Evolutionary conservation across 2,329 filamentous ascomycete genomes (phyloP).

Genomic region (Aspergillus hortae): DNA sequence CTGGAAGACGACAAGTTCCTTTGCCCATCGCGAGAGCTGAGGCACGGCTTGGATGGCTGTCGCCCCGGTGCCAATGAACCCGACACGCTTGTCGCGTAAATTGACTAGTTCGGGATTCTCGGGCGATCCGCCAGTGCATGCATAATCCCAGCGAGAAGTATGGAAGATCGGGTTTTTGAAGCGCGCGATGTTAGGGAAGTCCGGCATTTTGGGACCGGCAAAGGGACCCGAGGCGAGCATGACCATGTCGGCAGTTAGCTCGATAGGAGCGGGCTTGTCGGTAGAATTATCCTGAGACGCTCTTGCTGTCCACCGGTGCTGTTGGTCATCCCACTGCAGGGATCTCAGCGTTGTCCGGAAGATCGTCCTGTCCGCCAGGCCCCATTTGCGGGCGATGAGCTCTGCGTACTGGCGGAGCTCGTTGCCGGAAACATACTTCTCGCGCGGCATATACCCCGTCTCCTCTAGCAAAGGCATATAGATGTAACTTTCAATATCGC

Average conservation of each 20-base stretch:
- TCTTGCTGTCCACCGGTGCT: constrained; percentile 37
- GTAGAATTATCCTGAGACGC: neutral
- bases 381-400: constrained; percentile 33
- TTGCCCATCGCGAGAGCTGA: constrained; percentile 31
- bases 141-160: constrained; percentile 24
- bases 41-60: constrained; percentile 43
- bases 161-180: constrained; percentile 23
- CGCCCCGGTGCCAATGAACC: constrained; percentile 45
- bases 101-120: neutral
- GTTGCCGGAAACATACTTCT: constrained; percentile 7
- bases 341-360: constrained; percentile 41
- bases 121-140: constrained; percentile 5
- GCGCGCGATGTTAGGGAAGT: constrained; percentile 17
- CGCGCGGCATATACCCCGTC: constrained; percentile 11
- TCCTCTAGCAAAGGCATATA: constrained; percentile 16
- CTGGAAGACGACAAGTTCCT: constrained; percentile 40
- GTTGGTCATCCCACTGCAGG: constrained; percentile 32
- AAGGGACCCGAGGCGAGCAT: constrained; percentile 31
- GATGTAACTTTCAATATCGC: constrained; percentile 55
- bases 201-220: constrained; percentile 18
- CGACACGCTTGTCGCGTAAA: constrained; percentile 38
- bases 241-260: constrained; percentile 34
- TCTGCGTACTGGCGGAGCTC: constrained; percentile 12
- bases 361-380: constrained; percentile 41
- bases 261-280: neutral